Evolutionary conservation across 495 filamentous ascomycete genomes (phyloP).

Genomic region (Patellaria atrata): DNA sequence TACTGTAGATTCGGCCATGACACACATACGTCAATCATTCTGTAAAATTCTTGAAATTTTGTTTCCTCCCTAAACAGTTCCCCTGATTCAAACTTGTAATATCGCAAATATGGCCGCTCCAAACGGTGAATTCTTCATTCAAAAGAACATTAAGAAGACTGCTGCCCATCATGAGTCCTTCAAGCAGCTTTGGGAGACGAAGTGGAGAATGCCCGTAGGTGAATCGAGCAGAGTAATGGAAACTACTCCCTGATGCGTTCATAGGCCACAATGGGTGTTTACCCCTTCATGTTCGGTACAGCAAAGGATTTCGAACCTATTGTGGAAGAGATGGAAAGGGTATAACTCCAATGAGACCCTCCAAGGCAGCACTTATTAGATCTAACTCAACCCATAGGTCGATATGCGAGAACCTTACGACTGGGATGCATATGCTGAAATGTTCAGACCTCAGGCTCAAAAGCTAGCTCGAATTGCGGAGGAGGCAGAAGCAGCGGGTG

Average conservation of each 20-base stretch:
- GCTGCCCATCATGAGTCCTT: slow-evolving; percentile 53
- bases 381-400: slow-evolving; percentile 24
- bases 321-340: slow-evolving; percentile 46
- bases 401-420: slow-evolving; percentile 50
- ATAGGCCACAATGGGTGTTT: slow-evolving; percentile 49
- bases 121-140: slow-evolving; percentile 23
- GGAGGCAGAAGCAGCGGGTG: slow-evolving; percentile 29
- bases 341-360: slow-evolving; percentile 15
- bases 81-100: no score
- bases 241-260: background rate
- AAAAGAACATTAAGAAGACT: slow-evolving; percentile 29
- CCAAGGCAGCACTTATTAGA: background rate
- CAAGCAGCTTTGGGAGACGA: slow-evolving; percentile 62
- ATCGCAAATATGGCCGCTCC: slow-evolving; percentile 22
- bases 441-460: slow-evolving; percentile 46
- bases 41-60: no score
- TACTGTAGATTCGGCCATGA: no score
- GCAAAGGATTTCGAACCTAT: slow-evolving; percentile 62
- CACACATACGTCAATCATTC: no score
- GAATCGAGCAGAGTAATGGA: background rate
- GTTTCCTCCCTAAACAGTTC: no score
- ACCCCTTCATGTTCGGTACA: slow-evolving; percentile 64
- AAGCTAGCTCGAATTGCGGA: slow-evolving; percentile 37
- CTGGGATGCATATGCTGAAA: slow-evolving; percentile 44
- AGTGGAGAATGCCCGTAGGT: slow-evolving; percentile 58